Evolutionary conservation across 2,329 filamentous ascomycete species (phyloP).

Genomic region (Nannizziopsis barbatae): DNA sequence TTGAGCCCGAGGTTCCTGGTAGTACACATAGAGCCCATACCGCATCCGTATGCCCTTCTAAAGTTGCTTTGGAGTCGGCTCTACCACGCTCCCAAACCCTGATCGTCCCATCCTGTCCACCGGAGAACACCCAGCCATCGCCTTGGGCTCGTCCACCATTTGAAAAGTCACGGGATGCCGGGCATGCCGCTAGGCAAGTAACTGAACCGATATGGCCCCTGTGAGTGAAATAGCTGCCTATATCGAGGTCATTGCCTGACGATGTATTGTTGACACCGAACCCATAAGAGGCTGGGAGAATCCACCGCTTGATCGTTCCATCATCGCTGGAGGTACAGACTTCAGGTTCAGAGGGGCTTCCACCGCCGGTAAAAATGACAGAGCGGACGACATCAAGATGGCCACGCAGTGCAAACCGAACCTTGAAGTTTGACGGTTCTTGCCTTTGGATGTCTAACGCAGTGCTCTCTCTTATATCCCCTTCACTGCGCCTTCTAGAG

Average conservation of each 20-base stretch:
- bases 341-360: constrained; percentile 88
- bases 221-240: constrained; percentile 88
- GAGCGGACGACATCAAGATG: constrained; percentile 89
- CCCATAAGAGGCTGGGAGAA: constrained; percentile 72
- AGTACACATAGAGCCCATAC: constrained; percentile 93
- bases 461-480: constrained; percentile 44
- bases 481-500: constrained; percentile 52
- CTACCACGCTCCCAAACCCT: constrained; percentile 91
- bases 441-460: constrained; percentile 39
- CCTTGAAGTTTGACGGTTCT: constrained; percentile 74
- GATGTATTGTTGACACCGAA: constrained; percentile 43
- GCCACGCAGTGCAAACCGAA: constrained; percentile 80
- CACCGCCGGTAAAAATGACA: constrained; percentile 92
- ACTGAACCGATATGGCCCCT: constrained; percentile 87
- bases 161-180: constrained; percentile 74
- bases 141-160: constrained; percentile 78
- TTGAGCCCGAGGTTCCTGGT: constrained; percentile 64
- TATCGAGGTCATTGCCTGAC: constrained; percentile 69
- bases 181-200: constrained; percentile 75
- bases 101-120: constrained; percentile 84
- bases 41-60: constrained; percentile 89
- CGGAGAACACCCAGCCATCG: constrained; percentile 97
- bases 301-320: constrained; percentile 91
- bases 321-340: constrained; percentile 95
- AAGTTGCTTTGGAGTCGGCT: constrained; percentile 86